These are phyloP conservation scores for Casuarina equisetifolia DNA, from an alignment of 306 rosid species.

Conservation along the genomic window DNA sequence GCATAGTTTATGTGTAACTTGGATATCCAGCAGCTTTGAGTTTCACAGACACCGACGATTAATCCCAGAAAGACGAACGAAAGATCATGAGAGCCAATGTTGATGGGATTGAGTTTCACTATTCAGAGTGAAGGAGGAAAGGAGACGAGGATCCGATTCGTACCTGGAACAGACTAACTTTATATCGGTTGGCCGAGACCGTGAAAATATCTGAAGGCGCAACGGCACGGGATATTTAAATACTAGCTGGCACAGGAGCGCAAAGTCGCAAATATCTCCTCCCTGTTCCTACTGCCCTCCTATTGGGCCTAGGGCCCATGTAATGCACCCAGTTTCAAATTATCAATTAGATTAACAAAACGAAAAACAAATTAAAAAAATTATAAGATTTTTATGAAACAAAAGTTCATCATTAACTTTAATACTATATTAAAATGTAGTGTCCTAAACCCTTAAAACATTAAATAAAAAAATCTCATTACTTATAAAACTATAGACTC, in stretches of 20 bases:
- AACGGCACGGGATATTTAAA: neutral
- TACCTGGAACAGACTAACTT: neutral
- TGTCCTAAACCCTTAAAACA: no score
- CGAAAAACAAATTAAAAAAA: no score
- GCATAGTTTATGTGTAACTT: no score
- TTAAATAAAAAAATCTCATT: no score
- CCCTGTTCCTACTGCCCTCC: neutral
- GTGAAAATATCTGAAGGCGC: neutral
- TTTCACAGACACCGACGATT: neutral
- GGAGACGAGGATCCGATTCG: neutral
- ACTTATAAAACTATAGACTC: no score
- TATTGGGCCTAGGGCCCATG: neutral
- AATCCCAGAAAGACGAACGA: neutral
- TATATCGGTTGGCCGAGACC: neutral
- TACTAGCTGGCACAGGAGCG: neutral
- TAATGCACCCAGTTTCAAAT: no score
- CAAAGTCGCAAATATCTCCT: conserved; percentile 3
- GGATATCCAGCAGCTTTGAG: neutral
- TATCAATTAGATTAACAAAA: no score
- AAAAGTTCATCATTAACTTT: no score
- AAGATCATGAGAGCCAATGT: neutral
- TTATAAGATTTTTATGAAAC: no score
- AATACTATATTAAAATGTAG: no score
- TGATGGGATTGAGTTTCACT: neutral
- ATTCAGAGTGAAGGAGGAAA: neutral